A percentile compares a stretch with the other conserved stretches of the same genome.
phyloP scores from a whole-genome alignment of 2,329 filamentous ascomycete species.

The Chrysosporium queenslandicum region DNA sequence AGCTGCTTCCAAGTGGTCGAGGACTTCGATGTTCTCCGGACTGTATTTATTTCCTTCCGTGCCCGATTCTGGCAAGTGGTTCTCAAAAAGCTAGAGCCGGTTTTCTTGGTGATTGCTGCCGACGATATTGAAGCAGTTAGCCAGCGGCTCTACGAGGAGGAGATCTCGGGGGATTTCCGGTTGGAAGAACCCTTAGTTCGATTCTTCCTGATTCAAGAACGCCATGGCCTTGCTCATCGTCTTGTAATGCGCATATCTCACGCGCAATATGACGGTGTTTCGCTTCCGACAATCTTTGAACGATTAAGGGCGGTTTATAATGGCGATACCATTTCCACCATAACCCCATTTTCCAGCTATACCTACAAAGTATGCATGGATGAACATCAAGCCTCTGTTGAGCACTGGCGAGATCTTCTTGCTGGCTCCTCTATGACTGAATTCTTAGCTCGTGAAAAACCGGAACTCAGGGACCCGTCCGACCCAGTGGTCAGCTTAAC shows the following conservation, averaged over 20 bases:
- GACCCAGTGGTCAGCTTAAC: neutral
- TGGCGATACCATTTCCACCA: neutral
- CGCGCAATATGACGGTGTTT: conserved; percentile 55
- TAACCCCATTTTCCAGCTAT: neutral
- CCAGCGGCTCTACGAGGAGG: conserved; percentile 35
- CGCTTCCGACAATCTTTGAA: conserved; percentile 36
- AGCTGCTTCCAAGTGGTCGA: neutral
- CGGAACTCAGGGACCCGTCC: neutral
- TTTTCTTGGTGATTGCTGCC: too few species aligned
- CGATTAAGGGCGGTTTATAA: neutral
- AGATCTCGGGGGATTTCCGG: conserved; percentile 46
- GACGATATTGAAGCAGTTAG: too few species aligned
- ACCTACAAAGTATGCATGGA: neutral
- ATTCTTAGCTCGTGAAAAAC: neutral
- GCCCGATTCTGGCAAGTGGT: neutral
- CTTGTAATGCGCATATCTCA: conserved; percentile 52
- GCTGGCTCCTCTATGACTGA: neutral
- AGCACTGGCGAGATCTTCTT: neutral
- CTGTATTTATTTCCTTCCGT: neutral
- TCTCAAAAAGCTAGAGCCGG: conserved; percentile 9
- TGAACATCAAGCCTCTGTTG: neutral
- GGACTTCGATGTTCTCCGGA: conserved; percentile 7
- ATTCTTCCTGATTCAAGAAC: neutral
- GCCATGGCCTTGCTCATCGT: neutral
- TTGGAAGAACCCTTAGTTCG: conserved; percentile 41